Evolutionary conservation across 768 basidiomycete genomes (phyloP), one percentile per base, ranked within the genome.

Genomic region (Auriscalpium orientale): DNA sequence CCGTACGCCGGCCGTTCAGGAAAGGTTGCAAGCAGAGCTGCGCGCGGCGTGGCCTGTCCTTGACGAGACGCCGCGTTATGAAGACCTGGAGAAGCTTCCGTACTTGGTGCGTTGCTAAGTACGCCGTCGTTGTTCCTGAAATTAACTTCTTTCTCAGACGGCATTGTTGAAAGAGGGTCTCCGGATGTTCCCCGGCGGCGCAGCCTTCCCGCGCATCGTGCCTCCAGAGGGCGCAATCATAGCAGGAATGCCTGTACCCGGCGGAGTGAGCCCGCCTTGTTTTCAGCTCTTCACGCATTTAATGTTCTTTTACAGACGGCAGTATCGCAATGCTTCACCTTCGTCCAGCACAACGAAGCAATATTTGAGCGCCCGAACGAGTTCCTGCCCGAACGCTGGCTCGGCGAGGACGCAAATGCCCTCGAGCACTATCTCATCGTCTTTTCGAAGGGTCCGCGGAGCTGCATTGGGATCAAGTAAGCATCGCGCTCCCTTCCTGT

Each of bases 111-210:
- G 21, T 54, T 12, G 9, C 16, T 12, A 43, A 16, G 16, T 7
- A 12, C 11, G 37, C 37, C 28, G 13, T 20, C 18, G 5, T 28
- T 13, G 43, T 43, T n/a, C 28, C 2, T 28, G 28, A 7, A 28
- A 28, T 7, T 28, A 7, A 28, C 28, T 4, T 28, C 13, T 7
- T 13, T 3, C 8, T 12, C 18, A 54, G 53, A 54, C 53, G 20
- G 53, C 53, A 10, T 22, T 54, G 8, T 28, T 54, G 20, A 54
- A 54, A 54, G 53, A 54, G 53, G 46, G 43, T 8, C 43, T 54
- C 2, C 53, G 53, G 16, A 34, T 54, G 33, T 18, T 47, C 22
- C 54, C 54, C 5, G n/a, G 34, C 18, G 35, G 10, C 13, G 43
- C 40, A 2, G 53, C 46, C 10, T 44, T 54, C 18, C 43, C 53